Conservation (phyloP, 352 stramenopile species). For the Thalassiosira exigua region DNA sequence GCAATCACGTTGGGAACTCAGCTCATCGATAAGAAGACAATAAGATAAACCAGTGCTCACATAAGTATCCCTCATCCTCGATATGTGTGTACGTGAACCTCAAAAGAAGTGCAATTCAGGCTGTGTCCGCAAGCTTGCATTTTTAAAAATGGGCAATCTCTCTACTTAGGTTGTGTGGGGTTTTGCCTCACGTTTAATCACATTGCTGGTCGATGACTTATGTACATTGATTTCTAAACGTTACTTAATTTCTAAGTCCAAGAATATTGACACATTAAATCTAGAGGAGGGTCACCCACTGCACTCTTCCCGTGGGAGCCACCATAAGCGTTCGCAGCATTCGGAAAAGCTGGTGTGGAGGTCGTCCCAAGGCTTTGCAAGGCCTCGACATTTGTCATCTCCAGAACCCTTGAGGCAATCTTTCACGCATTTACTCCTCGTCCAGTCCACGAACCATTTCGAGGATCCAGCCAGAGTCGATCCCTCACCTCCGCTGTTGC, state of each 20-base stretch:
- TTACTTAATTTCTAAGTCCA: background rate
- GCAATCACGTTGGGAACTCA: too few species aligned
- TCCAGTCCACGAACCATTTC: conserved; percentile 25
- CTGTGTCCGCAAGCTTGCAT: too few species aligned
- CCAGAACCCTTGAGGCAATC: conserved; percentile 2
- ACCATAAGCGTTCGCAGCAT: conserved; percentile 18
- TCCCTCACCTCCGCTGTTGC: background rate
- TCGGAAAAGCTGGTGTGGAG: background rate
- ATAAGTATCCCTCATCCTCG: conserved; percentile 23
- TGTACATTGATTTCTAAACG: background rate
- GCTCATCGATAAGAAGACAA: too few species aligned
- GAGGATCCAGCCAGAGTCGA: background rate
- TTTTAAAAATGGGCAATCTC: too few species aligned
- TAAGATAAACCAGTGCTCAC: too few species aligned
- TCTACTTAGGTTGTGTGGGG: too few species aligned
- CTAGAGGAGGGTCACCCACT: too few species aligned
- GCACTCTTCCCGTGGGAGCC: background rate
- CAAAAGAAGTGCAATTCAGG: conserved; percentile 71
- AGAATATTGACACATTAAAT: background rate
- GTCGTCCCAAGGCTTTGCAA: conserved; percentile 4
- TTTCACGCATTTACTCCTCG: conserved; percentile 19
- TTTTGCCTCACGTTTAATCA: too few species aligned
- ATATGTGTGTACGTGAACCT: conserved; percentile 55
- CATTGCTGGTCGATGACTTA: background rate
- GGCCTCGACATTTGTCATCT: conserved; percentile 14